These are phyloP conservation scores for Aureobasidium sp. DNA, from an alignment of 2,329 filamentous ascomycete genomes.

Conservation along the genomic window DNA sequence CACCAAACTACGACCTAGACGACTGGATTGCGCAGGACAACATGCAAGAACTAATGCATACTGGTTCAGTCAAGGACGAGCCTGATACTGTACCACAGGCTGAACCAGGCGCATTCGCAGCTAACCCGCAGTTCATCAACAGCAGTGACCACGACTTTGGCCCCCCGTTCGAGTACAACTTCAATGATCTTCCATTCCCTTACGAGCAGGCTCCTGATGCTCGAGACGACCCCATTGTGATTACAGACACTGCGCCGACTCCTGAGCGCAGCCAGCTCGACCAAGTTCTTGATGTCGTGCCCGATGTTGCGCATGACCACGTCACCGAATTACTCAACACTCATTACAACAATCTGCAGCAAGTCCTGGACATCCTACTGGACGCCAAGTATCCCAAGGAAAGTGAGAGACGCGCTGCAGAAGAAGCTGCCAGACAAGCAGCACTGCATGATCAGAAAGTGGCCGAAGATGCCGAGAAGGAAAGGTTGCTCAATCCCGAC, in stretches of 20 bases:
- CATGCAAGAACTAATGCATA: background rate
- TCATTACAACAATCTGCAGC: constrained; percentile 14
- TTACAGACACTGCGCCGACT: background rate
- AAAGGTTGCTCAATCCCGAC: constrained; percentile 6
- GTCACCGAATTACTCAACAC: constrained; percentile 23
- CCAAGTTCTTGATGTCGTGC: constrained; percentile 25
- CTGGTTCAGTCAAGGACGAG: background rate
- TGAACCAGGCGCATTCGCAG: background rate
- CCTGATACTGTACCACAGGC: background rate
- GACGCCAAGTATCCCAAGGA: constrained; percentile 20
- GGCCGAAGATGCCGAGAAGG: constrained; percentile 20
- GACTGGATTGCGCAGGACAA: background rate
- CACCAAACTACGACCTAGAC: background rate
- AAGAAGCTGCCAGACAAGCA: constrained; percentile 24
- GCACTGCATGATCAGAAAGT: constrained; percentile 21
- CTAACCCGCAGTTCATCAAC: background rate
- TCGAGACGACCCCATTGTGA: background rate
- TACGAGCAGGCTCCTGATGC: background rate
- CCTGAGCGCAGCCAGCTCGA: background rate
- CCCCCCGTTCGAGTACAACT: background rate
- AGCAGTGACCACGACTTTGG: background rate
- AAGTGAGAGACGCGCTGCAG: constrained; percentile 18
- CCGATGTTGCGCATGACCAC: constrained; percentile 28
- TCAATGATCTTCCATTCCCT: background rate
- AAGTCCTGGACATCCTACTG: constrained; percentile 26